Evolutionary conservation across 129 eudicot species (phyloP).

Genomic region (Dittrichia graveolens): DNA sequence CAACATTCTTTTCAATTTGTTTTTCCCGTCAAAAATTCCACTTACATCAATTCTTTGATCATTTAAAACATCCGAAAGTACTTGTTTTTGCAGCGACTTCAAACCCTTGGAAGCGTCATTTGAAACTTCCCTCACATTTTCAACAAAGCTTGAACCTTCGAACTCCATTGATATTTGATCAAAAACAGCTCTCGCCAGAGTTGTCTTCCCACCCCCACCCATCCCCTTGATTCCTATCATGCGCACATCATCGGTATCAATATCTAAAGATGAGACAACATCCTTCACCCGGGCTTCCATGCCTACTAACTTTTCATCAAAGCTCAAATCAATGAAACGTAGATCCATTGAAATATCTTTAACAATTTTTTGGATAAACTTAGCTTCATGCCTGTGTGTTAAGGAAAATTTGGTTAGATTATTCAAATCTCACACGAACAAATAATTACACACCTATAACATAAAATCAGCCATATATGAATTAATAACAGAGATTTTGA

Average conservation of each 20-base stretch:
- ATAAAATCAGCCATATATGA: not conserved
- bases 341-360: not conserved
- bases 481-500: too few relatives aligned
- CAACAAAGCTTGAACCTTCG: slow-evolving; percentile 2
- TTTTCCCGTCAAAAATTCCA: not conserved
- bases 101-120: not conserved
- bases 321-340: not conserved
- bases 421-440: too few relatives aligned
- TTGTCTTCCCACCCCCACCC: slow-evolving; percentile 10
- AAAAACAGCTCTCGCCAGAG: not conserved
- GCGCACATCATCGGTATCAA: not conserved
- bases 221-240: slow-evolving; percentile 17
- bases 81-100: not conserved
- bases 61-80: not conserved
- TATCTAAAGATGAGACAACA: not conserved
- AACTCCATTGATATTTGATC: not conserved
- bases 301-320: not conserved
- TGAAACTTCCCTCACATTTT: not conserved
- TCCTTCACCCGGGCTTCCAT: not conserved
- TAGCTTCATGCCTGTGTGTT: not conserved
- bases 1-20: not conserved
- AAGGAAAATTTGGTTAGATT: too few relatives aligned
- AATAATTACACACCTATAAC: not conserved
- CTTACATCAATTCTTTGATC: not conserved
- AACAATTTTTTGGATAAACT: not conserved